These are phyloP conservation scores for Daldinia loculata DNA, from an alignment of 495 filamentous ascomycete genomes.

Conservation along the genomic window DNA sequence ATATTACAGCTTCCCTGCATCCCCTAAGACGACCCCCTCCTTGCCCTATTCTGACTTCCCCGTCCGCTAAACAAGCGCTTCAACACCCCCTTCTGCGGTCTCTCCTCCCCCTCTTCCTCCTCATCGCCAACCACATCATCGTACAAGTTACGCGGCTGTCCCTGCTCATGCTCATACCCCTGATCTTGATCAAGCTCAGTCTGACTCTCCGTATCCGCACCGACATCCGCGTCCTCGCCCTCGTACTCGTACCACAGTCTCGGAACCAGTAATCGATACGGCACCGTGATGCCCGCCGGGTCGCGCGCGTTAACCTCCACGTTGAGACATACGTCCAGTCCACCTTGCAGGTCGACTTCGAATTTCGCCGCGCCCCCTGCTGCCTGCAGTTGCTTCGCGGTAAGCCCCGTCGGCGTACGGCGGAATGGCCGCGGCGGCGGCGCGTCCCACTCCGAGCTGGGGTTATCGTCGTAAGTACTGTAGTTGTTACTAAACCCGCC, in stretches of 20 bases:
- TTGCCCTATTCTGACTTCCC: slow-evolving; percentile 4
- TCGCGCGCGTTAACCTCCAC: slow-evolving; percentile 86
- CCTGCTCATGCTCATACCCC: slow-evolving; percentile 11
- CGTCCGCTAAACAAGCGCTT: slow-evolving; percentile 36
- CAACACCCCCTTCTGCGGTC: slow-evolving; percentile 15
- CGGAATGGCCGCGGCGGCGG: slow-evolving; percentile 64
- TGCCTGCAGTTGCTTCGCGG: slow-evolving; percentile 64
- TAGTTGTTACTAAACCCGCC: slow-evolving; percentile 1
- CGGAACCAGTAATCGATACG: slow-evolving; percentile 88
- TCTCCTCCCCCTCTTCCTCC: slow-evolving; percentile 2
- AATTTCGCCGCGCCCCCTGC: slow-evolving; percentile 32
- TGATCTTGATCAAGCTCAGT: not conserved
- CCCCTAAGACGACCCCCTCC: not conserved
- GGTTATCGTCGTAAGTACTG: slow-evolving; percentile 5
- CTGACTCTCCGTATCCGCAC: slow-evolving; percentile 1
- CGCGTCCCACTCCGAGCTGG: not conserved
- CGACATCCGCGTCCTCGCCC: slow-evolving; percentile 35
- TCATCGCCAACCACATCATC: slow-evolving; percentile 7
- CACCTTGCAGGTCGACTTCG: slow-evolving; percentile 73
- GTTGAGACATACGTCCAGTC: slow-evolving; percentile 84
- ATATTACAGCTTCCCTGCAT: not conserved
- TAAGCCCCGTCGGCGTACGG: slow-evolving; percentile 75
- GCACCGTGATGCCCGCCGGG: slow-evolving; percentile 85
- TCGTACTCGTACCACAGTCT: slow-evolving; percentile 67
- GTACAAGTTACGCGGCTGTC: not conserved